Evolutionary conservation across 176 grass and related monocot genomes (phyloP).

Genomic region (sorghum (Sorghum bicolor)): DNA sequence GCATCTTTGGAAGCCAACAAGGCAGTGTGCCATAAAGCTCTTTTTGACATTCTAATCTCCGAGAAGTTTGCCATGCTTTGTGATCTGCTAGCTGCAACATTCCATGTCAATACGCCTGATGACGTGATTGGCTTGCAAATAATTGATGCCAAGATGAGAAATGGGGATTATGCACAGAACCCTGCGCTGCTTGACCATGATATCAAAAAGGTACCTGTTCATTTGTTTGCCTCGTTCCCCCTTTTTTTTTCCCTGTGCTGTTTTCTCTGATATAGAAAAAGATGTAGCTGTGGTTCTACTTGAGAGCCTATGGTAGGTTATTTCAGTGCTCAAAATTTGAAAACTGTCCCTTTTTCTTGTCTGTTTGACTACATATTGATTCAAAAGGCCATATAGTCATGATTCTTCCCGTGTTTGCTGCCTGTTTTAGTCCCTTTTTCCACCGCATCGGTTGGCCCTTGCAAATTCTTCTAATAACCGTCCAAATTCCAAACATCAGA

Average conservation of each 20-base stretch:
- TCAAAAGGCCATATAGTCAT: not conserved
- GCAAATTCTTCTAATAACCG: not conserved
- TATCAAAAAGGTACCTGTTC: conserved; percentile 70
- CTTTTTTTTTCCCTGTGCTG: not conserved
- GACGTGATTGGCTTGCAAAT: conserved; percentile 56
- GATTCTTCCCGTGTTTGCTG: not conserved
- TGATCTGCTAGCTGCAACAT: conserved; percentile 58
- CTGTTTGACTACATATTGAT: not conserved
- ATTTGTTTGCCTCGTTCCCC: not conserved
- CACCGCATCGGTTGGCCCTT: not conserved
- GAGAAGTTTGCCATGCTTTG: conserved; percentile 86
- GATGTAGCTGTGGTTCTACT: not conserved
- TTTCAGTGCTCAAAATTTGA: not conserved
- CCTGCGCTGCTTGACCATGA: conserved; percentile 61
- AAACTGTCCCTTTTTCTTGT: not conserved
- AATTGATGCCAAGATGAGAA: conserved; percentile 77
- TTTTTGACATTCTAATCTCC: conserved; percentile 67
- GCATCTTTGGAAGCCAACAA: conserved; percentile 50
- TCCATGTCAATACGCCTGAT: conserved; percentile 52
- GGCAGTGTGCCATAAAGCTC: conserved; percentile 59
- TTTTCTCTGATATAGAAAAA: not conserved
- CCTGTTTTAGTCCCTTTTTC: not conserved
- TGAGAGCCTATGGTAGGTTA: not conserved
- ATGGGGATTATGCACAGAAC: conserved; percentile 58
- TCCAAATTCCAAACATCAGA: not conserved